These are phyloP conservation scores for Eucalyptus polyanthemos DNA, from an alignment of 345 rosid species.

Conservation along the genomic window DNA sequence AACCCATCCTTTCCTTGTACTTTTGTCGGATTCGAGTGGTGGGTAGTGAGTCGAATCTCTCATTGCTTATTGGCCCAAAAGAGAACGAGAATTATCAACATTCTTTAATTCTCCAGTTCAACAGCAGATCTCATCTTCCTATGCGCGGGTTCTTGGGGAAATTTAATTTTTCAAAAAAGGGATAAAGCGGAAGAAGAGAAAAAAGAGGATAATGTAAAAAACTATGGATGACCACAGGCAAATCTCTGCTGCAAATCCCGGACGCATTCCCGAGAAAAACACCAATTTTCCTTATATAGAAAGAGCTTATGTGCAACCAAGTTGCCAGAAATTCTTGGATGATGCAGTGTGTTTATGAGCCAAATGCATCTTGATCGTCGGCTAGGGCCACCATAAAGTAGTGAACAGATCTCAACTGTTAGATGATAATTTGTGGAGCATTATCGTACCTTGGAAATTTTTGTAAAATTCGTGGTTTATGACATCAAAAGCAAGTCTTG, in stretches of 20 bases:
- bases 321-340: not conserved
- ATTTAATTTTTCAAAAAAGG: not conserved
- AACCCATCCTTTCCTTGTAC: not conserved
- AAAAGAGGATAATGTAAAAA: not conserved
- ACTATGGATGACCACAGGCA: not conserved
- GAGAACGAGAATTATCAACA: not conserved
- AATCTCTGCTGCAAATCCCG: not conserved
- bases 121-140: not conserved
- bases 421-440: not conserved
- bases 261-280: not conserved
- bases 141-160: not conserved
- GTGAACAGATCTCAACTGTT: not conserved
- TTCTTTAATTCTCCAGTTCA: not conserved
- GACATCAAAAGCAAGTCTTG: not conserved
- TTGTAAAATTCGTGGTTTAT: not conserved
- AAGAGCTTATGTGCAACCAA: not conserved
- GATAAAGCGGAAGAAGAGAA: not conserved
- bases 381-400: not conserved
- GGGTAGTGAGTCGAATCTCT: not conserved
- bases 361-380: not conserved
- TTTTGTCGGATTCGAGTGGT: not conserved
- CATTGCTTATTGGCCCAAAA: not conserved
- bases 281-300: not conserved
- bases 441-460: not conserved
- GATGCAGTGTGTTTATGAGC: not conserved